A percentile compares a stretch with the other conserved stretches of the same genome.
Conservation (phyloP, 805 yeast species). For the Geotrichum ghanense region DNA sequence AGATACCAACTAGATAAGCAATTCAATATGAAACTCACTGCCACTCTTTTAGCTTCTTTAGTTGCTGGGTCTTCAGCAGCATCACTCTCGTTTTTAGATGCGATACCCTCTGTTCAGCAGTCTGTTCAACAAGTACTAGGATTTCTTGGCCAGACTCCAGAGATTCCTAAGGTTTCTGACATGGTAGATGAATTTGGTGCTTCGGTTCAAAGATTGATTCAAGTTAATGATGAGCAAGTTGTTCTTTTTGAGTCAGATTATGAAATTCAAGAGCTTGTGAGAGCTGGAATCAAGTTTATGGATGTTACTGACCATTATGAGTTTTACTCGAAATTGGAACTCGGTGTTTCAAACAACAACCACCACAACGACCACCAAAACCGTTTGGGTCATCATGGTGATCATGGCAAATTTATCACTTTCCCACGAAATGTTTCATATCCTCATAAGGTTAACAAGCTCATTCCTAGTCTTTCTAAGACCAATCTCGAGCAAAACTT, state of each 20-base stretch:
- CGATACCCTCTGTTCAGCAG: no score
- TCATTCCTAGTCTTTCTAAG: conserved; percentile 36
- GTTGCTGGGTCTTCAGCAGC: no score
- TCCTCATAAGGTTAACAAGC: conserved; percentile 28
- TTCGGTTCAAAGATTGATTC: background rate
- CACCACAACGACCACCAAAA: conserved; percentile 3
- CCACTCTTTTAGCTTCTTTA: no score
- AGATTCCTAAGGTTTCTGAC: background rate
- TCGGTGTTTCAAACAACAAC: no score
- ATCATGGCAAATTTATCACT: no score
- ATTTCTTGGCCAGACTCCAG: no score
- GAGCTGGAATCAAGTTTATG: conserved; percentile 43
- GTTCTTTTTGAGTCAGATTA: conserved; percentile 20
- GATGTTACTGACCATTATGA: conserved; percentile 44
- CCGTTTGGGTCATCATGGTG: conserved; percentile 10
- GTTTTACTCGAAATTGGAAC: conserved; percentile 5
- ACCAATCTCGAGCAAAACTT: conserved; percentile 41
- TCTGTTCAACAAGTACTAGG: background rate
- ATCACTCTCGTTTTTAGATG: no score
- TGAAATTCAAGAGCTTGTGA: conserved; percentile 34
- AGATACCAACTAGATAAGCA: no score
- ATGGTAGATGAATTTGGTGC: background rate
- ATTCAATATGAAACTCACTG: no score
- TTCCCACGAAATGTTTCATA: conserved; percentile 42
- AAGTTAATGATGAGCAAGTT: background rate